Evolutionary conservation across 306 rosid species (phyloP), one percentile per base, ranked within the genome.

Genomic region (Acacia crassicarpa): DNA sequence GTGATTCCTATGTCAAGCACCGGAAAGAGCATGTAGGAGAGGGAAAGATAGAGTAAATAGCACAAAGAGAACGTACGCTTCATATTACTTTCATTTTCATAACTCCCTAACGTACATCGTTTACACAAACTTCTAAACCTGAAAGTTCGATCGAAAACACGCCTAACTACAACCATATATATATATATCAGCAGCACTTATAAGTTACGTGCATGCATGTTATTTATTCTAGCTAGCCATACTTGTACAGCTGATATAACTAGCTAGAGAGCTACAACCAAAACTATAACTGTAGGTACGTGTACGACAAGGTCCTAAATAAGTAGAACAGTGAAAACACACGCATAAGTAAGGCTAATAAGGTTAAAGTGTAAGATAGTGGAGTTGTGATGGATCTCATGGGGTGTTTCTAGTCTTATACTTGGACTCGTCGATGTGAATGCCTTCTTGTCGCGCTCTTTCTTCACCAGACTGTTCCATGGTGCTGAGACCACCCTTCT

Each of bases 401-500:
- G 62, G 12, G 13, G 23, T 54, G 62, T 1, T 74, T 22, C 67
- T 74, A 1, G 56, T 71, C 58, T 45, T 71, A 38, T 17, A 85
- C 81, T 83, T 89, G 84, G 87, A 87, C 84, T 87, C 89, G 11
- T 89, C 90, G 30, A 81, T 83, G 13, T 44, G 16, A 1, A 85
- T 78, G 16, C 86, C 88, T 81, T 89, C 89, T 72, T 78, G 86
- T 0, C 51, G 76, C 9, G 89, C 86, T 17, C 85, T 81, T 38
- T 83, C 78, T 74, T 51, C 91, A 46, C 85, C 89, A 33, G 88
- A 83, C 78, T 81, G 82, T 43, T 87, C 84, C 75, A 17, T 62
- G n/a, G 88, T 77, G 77, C 85, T 81, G 9, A 85, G 87, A 2
- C 91, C 89, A 0, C 90, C 92, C 62, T 89, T 87, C 23, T 72